These are phyloP conservation scores for Eucalyptus cloeziana DNA, from an alignment of 345 rosid species.

Conservation along the genomic window DNA sequence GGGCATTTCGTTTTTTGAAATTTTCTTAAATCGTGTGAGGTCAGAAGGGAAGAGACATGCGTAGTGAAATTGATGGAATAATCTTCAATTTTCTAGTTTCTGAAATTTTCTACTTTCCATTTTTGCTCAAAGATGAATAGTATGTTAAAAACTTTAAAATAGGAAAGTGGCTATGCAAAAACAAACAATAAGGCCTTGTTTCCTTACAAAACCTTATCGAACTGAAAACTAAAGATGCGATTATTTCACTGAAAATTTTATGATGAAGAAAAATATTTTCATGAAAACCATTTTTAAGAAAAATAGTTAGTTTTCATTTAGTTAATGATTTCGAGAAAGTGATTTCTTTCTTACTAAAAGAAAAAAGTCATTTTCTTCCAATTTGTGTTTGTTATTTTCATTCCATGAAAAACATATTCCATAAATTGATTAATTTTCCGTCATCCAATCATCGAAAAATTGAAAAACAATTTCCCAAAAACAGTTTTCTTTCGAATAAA, in stretches of 20 bases:
- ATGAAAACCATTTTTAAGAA: neutral
- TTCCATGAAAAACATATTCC: neutral
- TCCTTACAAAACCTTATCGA: neutral
- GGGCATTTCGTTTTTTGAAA: neutral
- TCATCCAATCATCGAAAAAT: neutral
- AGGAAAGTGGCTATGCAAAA: neutral
- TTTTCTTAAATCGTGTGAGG: neutral
- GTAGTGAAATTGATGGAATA: neutral
- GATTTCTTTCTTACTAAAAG: neutral
- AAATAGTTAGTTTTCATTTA: neutral
- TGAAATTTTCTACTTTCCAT: neutral
- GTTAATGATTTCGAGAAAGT: neutral
- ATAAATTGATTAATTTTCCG: neutral
- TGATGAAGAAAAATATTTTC: neutral
- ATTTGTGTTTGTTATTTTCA: neutral
- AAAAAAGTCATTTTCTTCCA: rapidly evolving
- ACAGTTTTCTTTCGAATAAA: neutral
- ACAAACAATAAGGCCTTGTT: neutral
- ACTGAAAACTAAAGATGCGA: neutral
- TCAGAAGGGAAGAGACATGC: neutral
- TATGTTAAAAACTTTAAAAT: neutral
- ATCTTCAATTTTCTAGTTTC: neutral
- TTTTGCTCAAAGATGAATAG: neutral
- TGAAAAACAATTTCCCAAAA: neutral
- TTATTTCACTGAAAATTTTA: neutral